phyloP scores from a whole-genome alignment of 1,139 yeast genomes.

The Yamadazyma trypodendri region DNA sequence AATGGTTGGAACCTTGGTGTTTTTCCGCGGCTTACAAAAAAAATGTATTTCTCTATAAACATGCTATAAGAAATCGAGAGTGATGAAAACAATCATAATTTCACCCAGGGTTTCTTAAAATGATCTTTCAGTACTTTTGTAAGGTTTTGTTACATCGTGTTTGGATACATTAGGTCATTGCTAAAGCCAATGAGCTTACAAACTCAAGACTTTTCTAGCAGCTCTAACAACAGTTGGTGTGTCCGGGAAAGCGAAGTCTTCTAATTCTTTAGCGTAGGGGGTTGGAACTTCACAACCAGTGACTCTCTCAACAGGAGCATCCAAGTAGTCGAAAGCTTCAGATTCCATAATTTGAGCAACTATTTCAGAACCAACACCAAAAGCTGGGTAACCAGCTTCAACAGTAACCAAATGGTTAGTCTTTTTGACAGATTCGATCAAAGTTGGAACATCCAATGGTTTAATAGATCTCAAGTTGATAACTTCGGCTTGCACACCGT shows the following conservation, averaged over 20 bases:
- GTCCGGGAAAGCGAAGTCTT: conserved; percentile 99
- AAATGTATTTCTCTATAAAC: conserved; percentile 6
- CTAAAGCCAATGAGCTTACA: conserved; percentile 23
- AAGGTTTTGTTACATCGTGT: not conserved
- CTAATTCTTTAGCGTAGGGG: conserved; percentile 95
- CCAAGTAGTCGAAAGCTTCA: conserved; percentile 96
- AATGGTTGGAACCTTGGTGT: not conserved
- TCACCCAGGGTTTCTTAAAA: not conserved
- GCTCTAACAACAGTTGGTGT: conserved; percentile 89
- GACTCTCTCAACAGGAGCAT: conserved; percentile 97
- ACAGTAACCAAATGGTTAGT: conserved; percentile 95
- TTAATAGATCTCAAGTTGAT: conserved; percentile 94
- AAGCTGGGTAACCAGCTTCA: conserved; percentile 97
- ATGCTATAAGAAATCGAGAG: conserved; percentile 3
- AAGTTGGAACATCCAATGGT: conserved; percentile 90
- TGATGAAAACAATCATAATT: not conserved
- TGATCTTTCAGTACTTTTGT: conserved; percentile 2
- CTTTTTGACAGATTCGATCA: conserved; percentile 87
- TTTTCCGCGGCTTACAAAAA: not conserved
- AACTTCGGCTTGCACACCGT: conserved; percentile 91
- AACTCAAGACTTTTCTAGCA: conserved; percentile 83
- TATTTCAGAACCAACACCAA: conserved; percentile 98
- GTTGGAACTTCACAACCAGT: conserved; percentile 99
- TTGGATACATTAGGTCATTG: not conserved
- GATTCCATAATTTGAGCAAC: conserved; percentile 98